phyloP scores from a whole-genome alignment of 495 filamentous ascomycete species.

The Lepraria neglecta region DNA sequence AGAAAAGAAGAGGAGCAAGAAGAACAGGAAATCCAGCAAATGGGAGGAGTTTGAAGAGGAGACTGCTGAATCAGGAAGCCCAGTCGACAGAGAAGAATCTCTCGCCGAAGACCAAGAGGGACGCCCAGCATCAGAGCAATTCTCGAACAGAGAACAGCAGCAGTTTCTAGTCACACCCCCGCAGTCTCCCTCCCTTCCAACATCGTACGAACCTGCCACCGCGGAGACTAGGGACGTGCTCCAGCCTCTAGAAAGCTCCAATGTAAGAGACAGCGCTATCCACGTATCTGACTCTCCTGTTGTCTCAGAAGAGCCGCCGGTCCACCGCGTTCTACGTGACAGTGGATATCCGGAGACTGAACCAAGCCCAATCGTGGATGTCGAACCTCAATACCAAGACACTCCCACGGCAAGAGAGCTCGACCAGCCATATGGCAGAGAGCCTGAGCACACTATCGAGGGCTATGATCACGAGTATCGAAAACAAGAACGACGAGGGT shows the following conservation, averaged over 20 bases:
- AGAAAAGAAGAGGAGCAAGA: slow-evolving; percentile 19
- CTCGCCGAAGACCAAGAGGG: not conserved
- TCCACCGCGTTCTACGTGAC: slow-evolving; percentile 33
- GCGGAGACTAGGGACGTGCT: not conserved
- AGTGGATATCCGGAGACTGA: slow-evolving; percentile 41
- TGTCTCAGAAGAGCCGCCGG: slow-evolving; percentile 23
- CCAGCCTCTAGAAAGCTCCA: not conserved
- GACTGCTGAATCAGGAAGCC: not conserved
- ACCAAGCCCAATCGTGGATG: slow-evolving; percentile 24
- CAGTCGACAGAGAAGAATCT: not conserved
- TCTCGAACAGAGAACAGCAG: not conserved
- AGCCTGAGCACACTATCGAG: not conserved
- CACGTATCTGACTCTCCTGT: slow-evolving; percentile 47
- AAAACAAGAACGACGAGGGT: slow-evolving; percentile 1
- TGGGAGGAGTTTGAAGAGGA: slow-evolving; percentile 11
- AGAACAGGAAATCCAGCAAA: slow-evolving; percentile 23
- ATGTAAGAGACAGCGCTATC: slow-evolving; percentile 46
- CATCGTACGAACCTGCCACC: not conserved
- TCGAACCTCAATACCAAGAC: slow-evolving; percentile 11
- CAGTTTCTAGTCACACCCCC: not conserved
- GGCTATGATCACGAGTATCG: not conserved
- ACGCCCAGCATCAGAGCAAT: slow-evolving; percentile 1
- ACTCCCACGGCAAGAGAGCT: not conserved
- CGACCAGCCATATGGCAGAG: not conserved
- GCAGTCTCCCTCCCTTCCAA: not conserved